These are phyloP conservation scores for Hamamelis virginiana DNA, from an alignment of 164 flowering plant species.

Conservation along the genomic window DNA sequence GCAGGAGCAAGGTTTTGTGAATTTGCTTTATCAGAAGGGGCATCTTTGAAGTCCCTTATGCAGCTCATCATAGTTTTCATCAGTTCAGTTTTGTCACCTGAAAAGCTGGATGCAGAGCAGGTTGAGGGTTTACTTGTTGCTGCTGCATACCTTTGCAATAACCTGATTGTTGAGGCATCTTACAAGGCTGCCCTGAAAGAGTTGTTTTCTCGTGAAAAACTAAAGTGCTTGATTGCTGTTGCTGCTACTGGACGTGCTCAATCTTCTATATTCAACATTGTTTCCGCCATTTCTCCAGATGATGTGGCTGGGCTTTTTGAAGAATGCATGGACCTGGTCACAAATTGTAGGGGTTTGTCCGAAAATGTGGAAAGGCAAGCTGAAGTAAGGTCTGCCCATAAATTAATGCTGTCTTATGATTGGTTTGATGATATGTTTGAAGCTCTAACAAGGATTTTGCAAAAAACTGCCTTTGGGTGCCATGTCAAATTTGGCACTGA, in stretches of 20 bases:
- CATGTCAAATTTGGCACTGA: conserved; percentile 46
- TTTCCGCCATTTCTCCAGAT: conserved; percentile 47
- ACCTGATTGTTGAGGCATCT: conserved; percentile 43
- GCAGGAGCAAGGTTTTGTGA: conserved; percentile 95
- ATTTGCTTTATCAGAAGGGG: conserved; percentile 64
- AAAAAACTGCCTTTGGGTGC: conserved; percentile 52
- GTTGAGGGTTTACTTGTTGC: conserved; percentile 67
- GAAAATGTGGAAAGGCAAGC: conserved; percentile 63
- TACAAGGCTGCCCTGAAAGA: conserved; percentile 44
- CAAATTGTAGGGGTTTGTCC: conserved; percentile 49
- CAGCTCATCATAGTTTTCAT: conserved; percentile 54
- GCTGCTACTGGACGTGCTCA: conserved; percentile 51
- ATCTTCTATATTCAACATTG: conserved; percentile 61
- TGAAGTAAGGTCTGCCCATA: conserved; percentile 76
- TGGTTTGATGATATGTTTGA: conserved; percentile 64
- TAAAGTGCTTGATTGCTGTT: conserved; percentile 56
- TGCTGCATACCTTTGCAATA: conserved; percentile 52
- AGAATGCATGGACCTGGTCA: conserved; percentile 49
- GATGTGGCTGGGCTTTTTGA: conserved; percentile 47
- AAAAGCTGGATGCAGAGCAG: conserved; percentile 38
- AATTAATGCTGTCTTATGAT: conserved; percentile 57
- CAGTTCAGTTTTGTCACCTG: conserved; percentile 40
- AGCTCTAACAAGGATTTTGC: conserved; percentile 42
- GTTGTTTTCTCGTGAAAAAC: conserved; percentile 53
- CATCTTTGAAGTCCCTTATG: conserved; percentile 58